Evolutionary conservation across 495 filamentous ascomycete species (phyloP), one percentile per base, ranked within the genome.

Genomic region (Xylaria palmicola): DNA sequence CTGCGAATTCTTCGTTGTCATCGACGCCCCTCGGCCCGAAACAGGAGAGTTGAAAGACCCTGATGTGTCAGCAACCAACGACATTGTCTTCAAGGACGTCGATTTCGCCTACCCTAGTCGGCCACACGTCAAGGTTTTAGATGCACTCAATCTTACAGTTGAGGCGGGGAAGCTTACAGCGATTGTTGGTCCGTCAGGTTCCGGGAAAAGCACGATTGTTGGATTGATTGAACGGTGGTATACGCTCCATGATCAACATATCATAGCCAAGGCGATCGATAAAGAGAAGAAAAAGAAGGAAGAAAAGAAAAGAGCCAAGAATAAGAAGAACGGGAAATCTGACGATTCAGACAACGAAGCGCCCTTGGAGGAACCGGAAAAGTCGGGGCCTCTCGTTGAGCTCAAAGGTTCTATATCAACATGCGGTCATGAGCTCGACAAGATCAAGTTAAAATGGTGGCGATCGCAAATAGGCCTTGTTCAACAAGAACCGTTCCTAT

Each of bases 181-280:
- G n/a, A 81, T 98, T 49, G 91, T 96, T 40, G 90, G 93, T 8
- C 85, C 92, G 10, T 91, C 90, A 17, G 88, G 89, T 15, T 90
- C 89, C 41, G 88, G 93, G 36, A 98, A 98, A 76, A 92, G 88
- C 63, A 97, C 93, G 0, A 90, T 97, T 17, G 88, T 97, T 26
- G 93, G 91, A 0, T 77, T 98, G 7, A 84, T 98, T 39, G 92
- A 97, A 69, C 85, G 93, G 1, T 98, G 96, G 81, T 98, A 98
- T 67, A 85, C 91, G 30, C 88, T 95, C 36, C 68, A 74, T 19
- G 74, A 80, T 32, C 78, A 81, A 64, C 69, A 78, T 50, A 65
- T 77, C 30, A 79, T 81, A n/a, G 76, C 74, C 6, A 77, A 79
- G 69, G 70, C 78, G 6, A 72, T 79, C 34, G 75, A 74, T 39